Base-by-base conservation (phyloP, 306 rosid genomes). In the Quercus variabilis region DNA sequence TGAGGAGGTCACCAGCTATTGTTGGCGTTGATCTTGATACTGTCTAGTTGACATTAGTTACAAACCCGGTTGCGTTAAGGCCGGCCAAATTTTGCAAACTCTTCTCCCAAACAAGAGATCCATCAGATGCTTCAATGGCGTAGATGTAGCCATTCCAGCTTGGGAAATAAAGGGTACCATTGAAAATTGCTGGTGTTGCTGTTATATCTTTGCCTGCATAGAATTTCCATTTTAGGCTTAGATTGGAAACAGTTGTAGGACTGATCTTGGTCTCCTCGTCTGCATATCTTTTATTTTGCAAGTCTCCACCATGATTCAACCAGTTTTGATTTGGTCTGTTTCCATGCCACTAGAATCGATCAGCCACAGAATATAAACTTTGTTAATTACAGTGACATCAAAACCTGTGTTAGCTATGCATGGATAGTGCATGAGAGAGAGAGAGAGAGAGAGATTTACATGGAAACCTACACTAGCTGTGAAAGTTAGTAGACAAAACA, bases 231-330 rank as follows among this genome's bases (percentile, higher is more conserved):
- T 87, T 88, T 80, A 88, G 60, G 18, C 71, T 73, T 17, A 90
- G 79, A 23, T 60, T 55, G 63, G 84, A 71, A 54, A 69, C 82
- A 19, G 82, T 84, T 54, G 23, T 20, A 11, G 80, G 84, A 83
- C 84, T 90, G 77, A 90, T 90, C 81, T 84, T 90, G 23, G 76
- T 57, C 59, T 92, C 92, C 35, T 26, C 62, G 68, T 69, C 55
- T 1, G 94, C 94, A 17, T 84, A 83, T 87, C 97, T 90, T 86
- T 89, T 84, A 71, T 88, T 92, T 23, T 78, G 46, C 82, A 88
- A 43, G 75, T 92, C 89, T 21, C 94, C 90, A 0, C 94, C 94
- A 49, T 90, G 94, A 88, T 90, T 90, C 23, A 78, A 25, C 94
- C 97, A 92, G 19, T 79, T 46, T 78, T 80, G 78, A 11, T 49